Evolutionary conservation across 2,329 filamentous ascomycete genomes (phyloP).

Genomic region (Aspergillus glaucus): DNA sequence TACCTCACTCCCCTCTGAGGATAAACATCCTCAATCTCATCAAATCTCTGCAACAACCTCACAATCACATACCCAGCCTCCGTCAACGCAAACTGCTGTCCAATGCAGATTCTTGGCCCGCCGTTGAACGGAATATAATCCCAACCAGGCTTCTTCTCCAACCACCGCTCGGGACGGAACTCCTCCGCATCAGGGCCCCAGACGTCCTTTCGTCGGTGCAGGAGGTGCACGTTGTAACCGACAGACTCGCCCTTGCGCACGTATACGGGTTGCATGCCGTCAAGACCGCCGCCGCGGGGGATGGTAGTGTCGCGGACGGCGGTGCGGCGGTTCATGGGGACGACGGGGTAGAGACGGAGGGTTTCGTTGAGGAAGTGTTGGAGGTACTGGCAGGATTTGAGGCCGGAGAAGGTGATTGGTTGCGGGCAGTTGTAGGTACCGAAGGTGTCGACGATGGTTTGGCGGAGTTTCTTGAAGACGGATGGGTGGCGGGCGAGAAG

Average conservation of each 20-base stretch:
- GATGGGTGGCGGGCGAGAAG: slow-evolving; percentile 15
- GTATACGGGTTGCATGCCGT: slow-evolving; percentile 55
- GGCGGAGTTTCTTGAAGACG: slow-evolving; percentile 12
- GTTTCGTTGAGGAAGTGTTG: slow-evolving; percentile 34
- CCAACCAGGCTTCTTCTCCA: slow-evolving; percentile 58
- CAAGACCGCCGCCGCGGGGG: slow-evolving; percentile 54
- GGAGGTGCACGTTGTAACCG: slow-evolving; percentile 60
- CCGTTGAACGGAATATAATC: slow-evolving; percentile 71
- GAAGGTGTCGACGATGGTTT: slow-evolving; percentile 12
- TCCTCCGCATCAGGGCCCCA: slow-evolving; percentile 43
- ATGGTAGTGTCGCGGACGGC: slow-evolving; percentile 39
- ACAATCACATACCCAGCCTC: slow-evolving; percentile 63
- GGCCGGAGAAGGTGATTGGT: slow-evolving; percentile 37
- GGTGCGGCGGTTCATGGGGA: slow-evolving; percentile 41
- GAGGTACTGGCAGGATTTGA: slow-evolving; percentile 37
- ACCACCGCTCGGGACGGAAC: slow-evolving; percentile 65
- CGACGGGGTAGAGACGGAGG: slow-evolving; percentile 42
- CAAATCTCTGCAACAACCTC: slow-evolving; percentile 66
- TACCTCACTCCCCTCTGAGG: slow-evolving; percentile 13
- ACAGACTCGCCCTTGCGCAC: slow-evolving; percentile 61
- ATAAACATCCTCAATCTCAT: slow-evolving; percentile 46
- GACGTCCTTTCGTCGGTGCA: slow-evolving; percentile 61
- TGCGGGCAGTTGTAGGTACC: slow-evolving; percentile 25
- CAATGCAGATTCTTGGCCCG: slow-evolving; percentile 67
- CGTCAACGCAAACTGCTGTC: slow-evolving; percentile 74